Conservation (phyloP, 495 filamentous ascomycete genomes). For the Geopyxis carbonaria region DNA sequence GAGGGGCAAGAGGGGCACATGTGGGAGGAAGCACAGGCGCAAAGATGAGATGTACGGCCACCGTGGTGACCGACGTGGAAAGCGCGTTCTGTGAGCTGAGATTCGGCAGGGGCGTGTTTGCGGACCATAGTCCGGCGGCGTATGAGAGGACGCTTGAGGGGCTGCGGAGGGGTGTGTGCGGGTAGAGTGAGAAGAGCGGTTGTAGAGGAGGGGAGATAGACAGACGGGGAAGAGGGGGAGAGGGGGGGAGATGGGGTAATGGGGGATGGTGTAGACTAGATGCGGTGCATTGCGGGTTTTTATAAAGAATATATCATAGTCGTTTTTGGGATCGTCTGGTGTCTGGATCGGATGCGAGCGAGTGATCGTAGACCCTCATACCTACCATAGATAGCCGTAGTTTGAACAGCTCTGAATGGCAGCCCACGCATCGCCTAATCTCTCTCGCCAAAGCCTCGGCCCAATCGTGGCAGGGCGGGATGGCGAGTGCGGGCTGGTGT, state of each 20-base stretch:
- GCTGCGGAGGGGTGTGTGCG: conserved; percentile 35
- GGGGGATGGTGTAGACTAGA: too few relatives aligned
- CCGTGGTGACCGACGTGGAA: conserved; percentile 50
- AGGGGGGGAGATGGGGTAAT: not conserved
- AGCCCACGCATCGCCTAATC: too few relatives aligned
- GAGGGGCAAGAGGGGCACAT: conserved; percentile 33
- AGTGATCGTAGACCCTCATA: too few relatives aligned
- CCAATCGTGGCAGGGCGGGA: too few relatives aligned
- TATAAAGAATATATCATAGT: too few relatives aligned
- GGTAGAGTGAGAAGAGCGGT: conserved; percentile 7
- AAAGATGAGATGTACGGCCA: conserved; percentile 29
- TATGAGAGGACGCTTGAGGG: conserved; percentile 48
- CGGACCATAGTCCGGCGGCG: conserved; percentile 57
- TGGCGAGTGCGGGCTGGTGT: too few relatives aligned
- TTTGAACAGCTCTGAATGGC: too few relatives aligned
- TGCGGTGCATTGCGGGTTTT: too few relatives aligned
- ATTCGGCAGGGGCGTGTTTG: conserved; percentile 56
- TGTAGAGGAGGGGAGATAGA: not conserved
- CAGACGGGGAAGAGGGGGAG: not conserved
- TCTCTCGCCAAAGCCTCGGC: too few relatives aligned
- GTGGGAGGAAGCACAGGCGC: conserved; percentile 17
- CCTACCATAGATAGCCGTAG: too few relatives aligned
- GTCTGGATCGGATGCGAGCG: too few relatives aligned
- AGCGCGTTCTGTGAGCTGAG: conserved; percentile 49
- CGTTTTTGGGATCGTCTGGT: too few relatives aligned